phyloP scores from a whole-genome alignment of 2,329 filamentous ascomycete species.

The Fusarium sp. region DNA sequence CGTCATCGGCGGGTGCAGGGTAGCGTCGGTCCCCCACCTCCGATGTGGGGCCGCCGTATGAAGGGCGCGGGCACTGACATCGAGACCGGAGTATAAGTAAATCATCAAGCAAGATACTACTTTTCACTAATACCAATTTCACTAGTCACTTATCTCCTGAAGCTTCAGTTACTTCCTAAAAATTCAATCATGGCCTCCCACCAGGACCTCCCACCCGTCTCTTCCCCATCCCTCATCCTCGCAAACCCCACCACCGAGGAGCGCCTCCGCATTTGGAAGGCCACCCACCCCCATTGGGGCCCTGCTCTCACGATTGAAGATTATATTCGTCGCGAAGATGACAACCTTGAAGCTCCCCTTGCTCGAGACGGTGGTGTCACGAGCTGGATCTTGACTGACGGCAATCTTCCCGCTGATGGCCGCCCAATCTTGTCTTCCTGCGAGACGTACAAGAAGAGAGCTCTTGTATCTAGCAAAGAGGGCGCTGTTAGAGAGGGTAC shows the following conservation, averaged over 20 bases:
- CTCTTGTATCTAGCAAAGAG: slow-evolving; percentile 57
- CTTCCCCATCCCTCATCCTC: slow-evolving; percentile 53
- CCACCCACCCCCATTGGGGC: slow-evolving; percentile 70
- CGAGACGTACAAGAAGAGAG: slow-evolving; percentile 72
- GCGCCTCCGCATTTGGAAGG: slow-evolving; percentile 64
- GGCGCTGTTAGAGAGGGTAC: slow-evolving; percentile 62
- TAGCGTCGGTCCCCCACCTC: slow-evolving; percentile 13
- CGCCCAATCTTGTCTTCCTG: slow-evolving; percentile 72
- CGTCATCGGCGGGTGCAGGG: slow-evolving; percentile 25
- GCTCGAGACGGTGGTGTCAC: slow-evolving; percentile 68
- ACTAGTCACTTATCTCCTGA: neutral
- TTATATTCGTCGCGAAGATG: slow-evolving; percentile 71
- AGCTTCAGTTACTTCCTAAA: neutral
- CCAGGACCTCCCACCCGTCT: slow-evolving; percentile 35
- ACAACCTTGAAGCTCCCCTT: slow-evolving; percentile 68
- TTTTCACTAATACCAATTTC: neutral
- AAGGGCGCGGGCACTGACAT: slow-evolving; percentile 9
- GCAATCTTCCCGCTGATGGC: slow-evolving; percentile 48
- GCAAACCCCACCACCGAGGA: slow-evolving; percentile 68
- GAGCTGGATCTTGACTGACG: slow-evolving; percentile 73
- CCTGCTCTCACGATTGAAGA: slow-evolving; percentile 63
- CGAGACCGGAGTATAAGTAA: slow-evolving; percentile 15
- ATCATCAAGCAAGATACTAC: neutral
- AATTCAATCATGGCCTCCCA: slow-evolving; percentile 32
- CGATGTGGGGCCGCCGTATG: slow-evolving; percentile 16